Base-by-base conservation (phyloP, 345 rosid species). In the Populus simonii region DNA sequence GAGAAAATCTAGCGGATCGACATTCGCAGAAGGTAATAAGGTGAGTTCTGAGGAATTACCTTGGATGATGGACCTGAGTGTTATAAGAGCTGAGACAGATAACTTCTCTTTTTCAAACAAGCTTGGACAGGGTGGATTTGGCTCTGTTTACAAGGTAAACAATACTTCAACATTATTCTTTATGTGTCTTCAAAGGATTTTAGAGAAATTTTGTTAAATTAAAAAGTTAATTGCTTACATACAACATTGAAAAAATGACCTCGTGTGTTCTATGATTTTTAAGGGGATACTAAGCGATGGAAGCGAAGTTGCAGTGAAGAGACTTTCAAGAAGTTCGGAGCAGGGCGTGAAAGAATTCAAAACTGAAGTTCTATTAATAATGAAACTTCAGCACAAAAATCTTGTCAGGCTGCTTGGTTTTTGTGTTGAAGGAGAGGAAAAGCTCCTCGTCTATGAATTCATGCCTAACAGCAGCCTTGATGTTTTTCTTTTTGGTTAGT, bases 401-500 rank as follows among this genome's bases (percentile, higher is more conserved):
- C 88, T 85, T 10, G 89, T 89, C 45, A 79, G 77, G 68, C 88
- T 88, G 67, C 83, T 88, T 10, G 90, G 95, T 27, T 91, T 87
- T 66, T 88, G 85, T 41, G 75, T 80, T 17, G 75, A 82, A 12
- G 77, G 49, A 75, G 80, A 82, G 47, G 89, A 89, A 76, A 70
- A 78, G 70, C 67, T 71, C n/a, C 90, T 89, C 8, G 83, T 87
- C 71, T 89, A 87, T 41, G 96, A 92, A 72, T 89, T 84, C 70
- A 82, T 89, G 90, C 87, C 89, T 65, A 89, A 92, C 75, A 62
- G 73, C 66, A 84, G 88, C 83, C 88, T 85, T 6, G 88, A 90
- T 71, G 39, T 12, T 9, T 17, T 81, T 62, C 83, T 90, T 12
- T 86, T 81, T 41, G 89, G 92, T 92, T 63, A 83, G 18, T 55